A percentile compares a stretch with the other conserved stretches of the same genome.
These are phyloP conservation scores for Elymus sibiricus DNA, from an alignment of 176 grass and related monocot species.

Conservation along the genomic window DNA sequence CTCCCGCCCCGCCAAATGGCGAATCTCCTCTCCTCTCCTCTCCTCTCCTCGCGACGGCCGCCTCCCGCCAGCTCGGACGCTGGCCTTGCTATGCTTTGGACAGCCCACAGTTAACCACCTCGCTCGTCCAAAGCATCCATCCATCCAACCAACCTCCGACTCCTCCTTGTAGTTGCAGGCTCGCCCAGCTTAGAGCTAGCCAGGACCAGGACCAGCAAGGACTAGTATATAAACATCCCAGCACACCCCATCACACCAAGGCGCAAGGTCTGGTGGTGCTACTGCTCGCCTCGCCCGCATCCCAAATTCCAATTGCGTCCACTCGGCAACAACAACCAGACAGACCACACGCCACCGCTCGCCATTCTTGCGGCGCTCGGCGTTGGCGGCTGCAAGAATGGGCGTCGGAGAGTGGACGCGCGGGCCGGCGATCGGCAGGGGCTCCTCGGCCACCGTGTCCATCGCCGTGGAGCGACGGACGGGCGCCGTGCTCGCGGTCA, in stretches of 20 bases:
- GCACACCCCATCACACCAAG: background rate
- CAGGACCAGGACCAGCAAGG: background rate
- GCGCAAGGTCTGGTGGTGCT: background rate
- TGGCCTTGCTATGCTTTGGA: constrained; percentile 4
- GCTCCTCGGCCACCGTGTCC: constrained; percentile 39
- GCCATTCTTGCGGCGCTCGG: constrained; percentile 10
- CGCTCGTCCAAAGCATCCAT: constrained; percentile 8
- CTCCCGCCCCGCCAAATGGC: background rate
- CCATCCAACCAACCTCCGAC: no score
- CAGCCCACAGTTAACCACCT: constrained; percentile 27
- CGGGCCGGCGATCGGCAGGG: constrained; percentile 39
- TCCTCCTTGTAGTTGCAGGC: background rate
- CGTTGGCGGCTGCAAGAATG: constrained; percentile 19
- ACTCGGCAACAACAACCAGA: background rate
- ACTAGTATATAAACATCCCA: background rate
- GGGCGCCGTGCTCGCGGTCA: constrained; percentile 32
- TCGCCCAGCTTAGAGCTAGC: background rate
- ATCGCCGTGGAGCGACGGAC: constrained; percentile 11
- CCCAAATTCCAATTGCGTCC: constrained; percentile 25
- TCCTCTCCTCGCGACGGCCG: background rate
- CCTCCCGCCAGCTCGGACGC: constrained; percentile 21
- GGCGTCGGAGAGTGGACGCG: constrained; percentile 31
- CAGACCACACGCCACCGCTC: constrained; percentile 12
- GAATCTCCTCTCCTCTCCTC: background rate
- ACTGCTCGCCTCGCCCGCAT: background rate